Conservation (phyloP, 495 filamentous ascomycete genomes). For the Patellaria atrata region DNA sequence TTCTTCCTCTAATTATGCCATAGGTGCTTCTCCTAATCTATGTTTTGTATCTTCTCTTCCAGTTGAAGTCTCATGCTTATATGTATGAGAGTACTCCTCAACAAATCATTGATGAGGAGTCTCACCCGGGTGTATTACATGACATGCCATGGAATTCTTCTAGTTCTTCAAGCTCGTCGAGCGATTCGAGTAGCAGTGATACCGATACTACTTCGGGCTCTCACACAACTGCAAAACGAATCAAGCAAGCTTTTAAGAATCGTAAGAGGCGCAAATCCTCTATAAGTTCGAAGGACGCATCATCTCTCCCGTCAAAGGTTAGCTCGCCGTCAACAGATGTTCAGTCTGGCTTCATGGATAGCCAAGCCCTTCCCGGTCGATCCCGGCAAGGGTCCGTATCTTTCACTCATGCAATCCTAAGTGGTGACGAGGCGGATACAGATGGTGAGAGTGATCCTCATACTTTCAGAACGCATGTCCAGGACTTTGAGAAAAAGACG, state of each 20-base stretch:
- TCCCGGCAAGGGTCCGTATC: constrained; percentile 16
- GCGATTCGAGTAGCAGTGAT: constrained; percentile 45
- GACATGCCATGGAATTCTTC: constrained; percentile 62
- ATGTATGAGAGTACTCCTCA: constrained; percentile 85
- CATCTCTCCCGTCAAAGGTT: constrained; percentile 28
- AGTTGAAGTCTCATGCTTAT: constrained; percentile 82
- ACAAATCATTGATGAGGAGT: constrained; percentile 76
- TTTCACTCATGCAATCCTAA: constrained; percentile 27
- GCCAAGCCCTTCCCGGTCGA: too few relatives aligned
- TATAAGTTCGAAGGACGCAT: constrained; percentile 49
- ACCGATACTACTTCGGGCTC: constrained; percentile 53
- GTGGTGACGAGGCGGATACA: constrained; percentile 36
- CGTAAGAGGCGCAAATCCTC: constrained; percentile 61
- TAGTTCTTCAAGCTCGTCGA: constrained; percentile 43
- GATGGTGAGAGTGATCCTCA: constrained; percentile 22
- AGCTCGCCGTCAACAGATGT: constrained; percentile 30
- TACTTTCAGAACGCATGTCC: constrained; percentile 21
- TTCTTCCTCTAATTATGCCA: constrained; percentile 28
- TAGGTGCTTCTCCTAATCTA: constrained; percentile 77
- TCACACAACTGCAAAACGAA: constrained; percentile 56
- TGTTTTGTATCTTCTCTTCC: constrained; percentile 72
- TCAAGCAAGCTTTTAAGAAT: constrained; percentile 51
- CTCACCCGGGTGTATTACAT: constrained; percentile 68
- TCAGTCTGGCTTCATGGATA: constrained; percentile 21
- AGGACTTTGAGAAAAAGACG: constrained; percentile 32